Evolutionary conservation across 257 asterid species (phyloP).

Genomic region (Phtheirospermum japonicum): DNA sequence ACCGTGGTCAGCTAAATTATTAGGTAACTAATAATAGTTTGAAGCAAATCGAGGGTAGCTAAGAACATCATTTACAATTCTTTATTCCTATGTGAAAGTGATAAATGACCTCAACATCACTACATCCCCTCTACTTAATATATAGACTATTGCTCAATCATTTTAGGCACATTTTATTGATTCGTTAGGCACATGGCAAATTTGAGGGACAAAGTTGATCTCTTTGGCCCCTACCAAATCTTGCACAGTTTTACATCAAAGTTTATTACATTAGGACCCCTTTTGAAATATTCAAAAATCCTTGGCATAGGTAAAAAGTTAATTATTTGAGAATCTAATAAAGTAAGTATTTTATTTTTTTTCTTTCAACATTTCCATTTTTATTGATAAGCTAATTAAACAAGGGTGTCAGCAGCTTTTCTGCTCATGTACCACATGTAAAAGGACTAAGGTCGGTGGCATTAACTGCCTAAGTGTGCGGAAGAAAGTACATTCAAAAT

Average conservation of each 20-base stretch:
- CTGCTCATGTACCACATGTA: neutral
- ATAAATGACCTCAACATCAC: conserved; percentile 34
- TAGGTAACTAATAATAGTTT: too few relatives aligned
- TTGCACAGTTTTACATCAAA: conserved; percentile 18
- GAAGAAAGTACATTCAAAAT: too few relatives aligned
- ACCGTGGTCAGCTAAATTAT: too few relatives aligned
- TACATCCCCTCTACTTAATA: conserved; percentile 11
- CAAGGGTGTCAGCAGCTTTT: neutral
- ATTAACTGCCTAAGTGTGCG: neutral
- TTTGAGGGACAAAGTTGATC: conserved; percentile 33
- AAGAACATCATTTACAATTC: neutral
- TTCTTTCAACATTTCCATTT: neutral
- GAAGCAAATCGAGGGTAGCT: too few relatives aligned
- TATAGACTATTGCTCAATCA: conserved; percentile 28
- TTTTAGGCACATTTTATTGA: conserved; percentile 25
- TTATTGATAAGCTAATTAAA: too few relatives aligned
- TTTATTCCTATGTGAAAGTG: conserved; percentile 25
- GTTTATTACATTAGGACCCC: conserved; percentile 20
- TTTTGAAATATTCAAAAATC: neutral
- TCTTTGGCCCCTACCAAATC: conserved; percentile 34
- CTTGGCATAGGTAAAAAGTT: neutral
- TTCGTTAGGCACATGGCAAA: conserved; percentile 15
- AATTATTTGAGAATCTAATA: conserved; percentile 1
- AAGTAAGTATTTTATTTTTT: too few relatives aligned
- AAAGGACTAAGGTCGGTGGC: neutral